A percentile compares a stretch with the other conserved stretches of the same genome.
phyloP scores from a whole-genome alignment of 257 asterid species.

The Primulina huaijiensis region DNA sequence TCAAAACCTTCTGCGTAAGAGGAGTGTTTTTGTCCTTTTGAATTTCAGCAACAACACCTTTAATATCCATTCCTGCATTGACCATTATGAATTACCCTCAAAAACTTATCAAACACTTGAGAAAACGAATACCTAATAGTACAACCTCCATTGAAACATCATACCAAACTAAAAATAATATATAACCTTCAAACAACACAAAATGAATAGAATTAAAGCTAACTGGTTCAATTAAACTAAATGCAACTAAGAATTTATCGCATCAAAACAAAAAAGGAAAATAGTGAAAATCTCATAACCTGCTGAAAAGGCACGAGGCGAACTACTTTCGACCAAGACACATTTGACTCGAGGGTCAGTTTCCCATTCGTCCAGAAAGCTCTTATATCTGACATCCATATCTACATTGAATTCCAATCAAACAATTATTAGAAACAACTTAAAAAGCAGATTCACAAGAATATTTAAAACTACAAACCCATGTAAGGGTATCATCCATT shows the following conservation, averaged over 20 bases:
- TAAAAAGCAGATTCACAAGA: neutral
- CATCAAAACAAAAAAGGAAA: conserved; percentile 9
- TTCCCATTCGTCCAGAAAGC: conserved; percentile 89
- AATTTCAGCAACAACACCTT: conserved; percentile 93
- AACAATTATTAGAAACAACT: neutral
- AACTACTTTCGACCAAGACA: conserved; percentile 84
- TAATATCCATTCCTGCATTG: conserved; percentile 99
- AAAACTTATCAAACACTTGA: conserved; percentile 30
- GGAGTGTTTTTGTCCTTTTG: conserved; percentile 81
- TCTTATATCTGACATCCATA: conserved; percentile 82
- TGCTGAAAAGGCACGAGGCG: conserved; percentile 93
- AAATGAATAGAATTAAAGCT: neutral
- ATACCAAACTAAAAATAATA: conserved; percentile 13
- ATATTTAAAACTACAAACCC: conserved; percentile 18
- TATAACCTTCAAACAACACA: conserved; percentile 5
- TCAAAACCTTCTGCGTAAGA: conserved; percentile 78
- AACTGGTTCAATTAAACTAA: neutral
- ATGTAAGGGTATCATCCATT: neutral
- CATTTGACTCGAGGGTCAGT: conserved; percentile 82
- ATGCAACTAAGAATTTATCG: conserved; percentile 2
- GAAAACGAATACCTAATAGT: neutral
- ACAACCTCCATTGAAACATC: conserved; percentile 24
- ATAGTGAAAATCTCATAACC: conserved; percentile 40
- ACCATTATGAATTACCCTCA: conserved; percentile 51
- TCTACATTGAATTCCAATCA: conserved; percentile 46